These are phyloP conservation scores for Solanum virginianum DNA, from an alignment of 257 asterid species.

Conservation along the genomic window DNA sequence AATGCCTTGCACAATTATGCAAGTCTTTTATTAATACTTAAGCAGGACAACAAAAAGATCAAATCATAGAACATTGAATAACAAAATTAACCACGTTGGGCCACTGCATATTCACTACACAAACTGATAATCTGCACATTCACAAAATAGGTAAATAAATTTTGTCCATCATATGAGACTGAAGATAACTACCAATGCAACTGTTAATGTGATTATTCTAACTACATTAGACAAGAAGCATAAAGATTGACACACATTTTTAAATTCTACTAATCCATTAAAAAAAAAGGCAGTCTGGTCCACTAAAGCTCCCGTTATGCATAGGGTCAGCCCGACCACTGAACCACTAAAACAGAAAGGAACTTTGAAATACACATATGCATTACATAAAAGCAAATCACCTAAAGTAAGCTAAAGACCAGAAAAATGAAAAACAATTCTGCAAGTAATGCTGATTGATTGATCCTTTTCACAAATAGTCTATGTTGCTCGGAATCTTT, in stretches of 20 bases:
- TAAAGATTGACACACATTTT: not conserved
- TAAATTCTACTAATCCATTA: not conserved
- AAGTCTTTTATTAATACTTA: not conserved
- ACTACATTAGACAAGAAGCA: not conserved
- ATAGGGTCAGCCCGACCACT: too few species aligned
- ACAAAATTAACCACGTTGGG: not conserved
- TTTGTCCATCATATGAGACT: not conserved
- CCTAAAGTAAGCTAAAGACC: not conserved
- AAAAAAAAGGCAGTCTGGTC: too few species aligned
- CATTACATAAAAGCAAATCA: not conserved
- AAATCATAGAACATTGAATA: not conserved
- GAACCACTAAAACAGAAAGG: not conserved
- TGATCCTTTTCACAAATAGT: not conserved
- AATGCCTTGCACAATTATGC: not conserved
- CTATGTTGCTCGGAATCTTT: too few species aligned
- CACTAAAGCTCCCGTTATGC: too few species aligned
- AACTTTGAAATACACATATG: not conserved
- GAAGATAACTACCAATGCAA: not conserved
- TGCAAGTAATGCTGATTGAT: not conserved
- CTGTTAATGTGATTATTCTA: not conserved
- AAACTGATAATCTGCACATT: not conserved
- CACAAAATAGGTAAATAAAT: not conserved
- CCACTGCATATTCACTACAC: not conserved
- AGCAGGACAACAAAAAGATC: not conserved
- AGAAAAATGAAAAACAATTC: not conserved